Evolutionary conservation across 805 yeast genomes (phyloP).

Genomic region (Candida tammaniensis): DNA sequence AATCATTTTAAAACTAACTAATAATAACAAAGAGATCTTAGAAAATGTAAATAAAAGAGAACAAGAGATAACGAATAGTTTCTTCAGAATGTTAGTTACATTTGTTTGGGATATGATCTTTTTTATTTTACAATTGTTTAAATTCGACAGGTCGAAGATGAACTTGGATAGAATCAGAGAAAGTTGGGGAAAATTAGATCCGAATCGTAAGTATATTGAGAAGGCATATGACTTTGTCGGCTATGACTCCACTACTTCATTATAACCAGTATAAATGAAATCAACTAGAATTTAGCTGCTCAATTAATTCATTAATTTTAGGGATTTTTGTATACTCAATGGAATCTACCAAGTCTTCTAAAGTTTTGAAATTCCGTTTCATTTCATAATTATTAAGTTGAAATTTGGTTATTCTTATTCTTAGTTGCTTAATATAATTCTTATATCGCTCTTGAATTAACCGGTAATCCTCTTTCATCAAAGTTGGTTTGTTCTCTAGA

Average conservation of each 20-base stretch:
- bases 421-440: conserved; percentile 7
- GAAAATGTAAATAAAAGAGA: conserved; percentile 5
- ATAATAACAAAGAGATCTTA: conserved; percentile 14
- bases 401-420: conserved; percentile 5
- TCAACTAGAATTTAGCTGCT: neutral
- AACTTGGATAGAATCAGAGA: conserved; percentile 40
- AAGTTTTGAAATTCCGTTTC: conserved; percentile 5
- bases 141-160: conserved; percentile 41
- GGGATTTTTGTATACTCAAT: conserved; percentile 5
- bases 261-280: neutral
- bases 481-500: conserved; percentile 20
- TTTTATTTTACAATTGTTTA: conserved; percentile 31
- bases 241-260: conserved; percentile 6
- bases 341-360: conserved; percentile 5
- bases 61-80: conserved; percentile 5
- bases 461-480: conserved; percentile 11
- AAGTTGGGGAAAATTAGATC: conserved; percentile 40
- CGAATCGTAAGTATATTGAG: conserved; percentile 35
- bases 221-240: conserved; percentile 34
- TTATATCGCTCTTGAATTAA: conserved; percentile 6
- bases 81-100: conserved; percentile 23
- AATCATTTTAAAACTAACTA: conserved; percentile 27
- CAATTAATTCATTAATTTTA: conserved; percentile 6
- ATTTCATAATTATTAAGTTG: conserved; percentile 10
- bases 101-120: conserved; percentile 32